Conservation (phyloP, 2,329 filamentous ascomycete species). For the Periconia macrospinosa region DNA sequence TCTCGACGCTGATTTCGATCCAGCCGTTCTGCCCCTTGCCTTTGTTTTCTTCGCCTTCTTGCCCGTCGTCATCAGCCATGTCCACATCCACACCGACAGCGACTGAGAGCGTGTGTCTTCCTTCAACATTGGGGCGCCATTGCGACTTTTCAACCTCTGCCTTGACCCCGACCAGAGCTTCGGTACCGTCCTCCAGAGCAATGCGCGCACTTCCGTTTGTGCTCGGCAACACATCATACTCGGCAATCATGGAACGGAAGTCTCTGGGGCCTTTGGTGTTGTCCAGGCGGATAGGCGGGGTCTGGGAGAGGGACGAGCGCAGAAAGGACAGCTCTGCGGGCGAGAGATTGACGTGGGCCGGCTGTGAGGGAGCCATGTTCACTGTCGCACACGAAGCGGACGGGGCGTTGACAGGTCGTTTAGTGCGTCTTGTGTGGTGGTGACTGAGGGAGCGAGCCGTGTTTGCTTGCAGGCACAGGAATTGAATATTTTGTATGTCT, state of each 20-base stretch:
- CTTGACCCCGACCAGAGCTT: constrained; percentile 94
- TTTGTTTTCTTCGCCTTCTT: constrained; percentile 21
- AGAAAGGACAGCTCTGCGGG: constrained; percentile 96
- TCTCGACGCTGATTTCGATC: constrained; percentile 90
- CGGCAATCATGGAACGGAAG: constrained; percentile 87
- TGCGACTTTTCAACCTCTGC: constrained; percentile 82
- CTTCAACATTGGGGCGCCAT: constrained; percentile 24
- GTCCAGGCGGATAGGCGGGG: constrained; percentile 86
- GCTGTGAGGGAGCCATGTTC: constrained; percentile 36
- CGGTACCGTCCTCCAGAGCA: constrained; percentile 91
- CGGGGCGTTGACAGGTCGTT: neutral
- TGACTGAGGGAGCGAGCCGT: too few relatives aligned
- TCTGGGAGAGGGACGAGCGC: constrained; percentile 79
- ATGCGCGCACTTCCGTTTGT: constrained; percentile 92
- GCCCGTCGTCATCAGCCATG: constrained; percentile 43
- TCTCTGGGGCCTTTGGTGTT: constrained; percentile 63
- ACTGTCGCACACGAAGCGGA: constrained; percentile 1
- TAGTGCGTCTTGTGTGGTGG: too few relatives aligned
- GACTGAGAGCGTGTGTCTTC: constrained; percentile 27
- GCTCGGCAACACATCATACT: constrained; percentile 84
- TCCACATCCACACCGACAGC: constrained; percentile 41
- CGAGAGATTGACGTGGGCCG: constrained; percentile 73
- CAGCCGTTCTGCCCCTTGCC: constrained; percentile 65
- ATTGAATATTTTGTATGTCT: neutral
- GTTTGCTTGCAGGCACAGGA: constrained; percentile 1